Base-by-base conservation (phyloP, 2,329 filamentous ascomycete genomes). In the Setomelanomma holmii region DNA sequence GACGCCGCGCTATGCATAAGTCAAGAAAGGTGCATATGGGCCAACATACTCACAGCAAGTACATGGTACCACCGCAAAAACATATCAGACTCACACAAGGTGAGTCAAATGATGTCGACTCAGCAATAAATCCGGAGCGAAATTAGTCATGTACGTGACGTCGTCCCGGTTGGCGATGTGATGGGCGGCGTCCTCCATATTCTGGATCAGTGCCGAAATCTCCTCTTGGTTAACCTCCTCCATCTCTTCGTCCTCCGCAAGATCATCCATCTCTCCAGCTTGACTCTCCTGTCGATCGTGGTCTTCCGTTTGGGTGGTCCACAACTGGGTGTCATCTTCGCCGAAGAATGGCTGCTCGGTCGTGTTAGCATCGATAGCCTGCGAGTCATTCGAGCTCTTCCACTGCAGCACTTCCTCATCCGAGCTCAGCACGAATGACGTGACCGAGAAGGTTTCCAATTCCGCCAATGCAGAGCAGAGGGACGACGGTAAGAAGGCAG, bases 121-220 rank as follows among this genome's bases (percentile, higher is more conserved):
- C 17, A 61, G 41, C 17, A 66, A 21, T 40, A 66, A 21, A 2
- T 55, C 54, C 21, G 63, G 63, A 12, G 61, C 61, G 23, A 66
- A 64, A n/a, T 64, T 66, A 4, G 47, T 51, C 55, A 64, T 49
- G 34, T 58, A 66, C 16, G 46, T 49, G 5, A 66, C 30, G 19
- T 66, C 63, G 4, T 21, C 22, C 4, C 49, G 50, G 22, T 52
- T 55, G 4, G 49, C 49, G 6, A 45, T 23, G 8, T 52, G 41
- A 7, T 54, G 46, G 10, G 48, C 51, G 3, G 40, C 23, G 8
- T 64, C 52, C 23, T 55, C 46, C 45, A 64, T 40, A 22, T 61
- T 61, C 1, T 34, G 40, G 14, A 66, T 43, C 8, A 66, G 51
- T 1, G 49, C 49, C 14, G 61, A 47, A 7, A 61, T 35, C 1